Conservation (phyloP, 2,329 filamentous ascomycete species). For the Verticillium alfalfae region DNA sequence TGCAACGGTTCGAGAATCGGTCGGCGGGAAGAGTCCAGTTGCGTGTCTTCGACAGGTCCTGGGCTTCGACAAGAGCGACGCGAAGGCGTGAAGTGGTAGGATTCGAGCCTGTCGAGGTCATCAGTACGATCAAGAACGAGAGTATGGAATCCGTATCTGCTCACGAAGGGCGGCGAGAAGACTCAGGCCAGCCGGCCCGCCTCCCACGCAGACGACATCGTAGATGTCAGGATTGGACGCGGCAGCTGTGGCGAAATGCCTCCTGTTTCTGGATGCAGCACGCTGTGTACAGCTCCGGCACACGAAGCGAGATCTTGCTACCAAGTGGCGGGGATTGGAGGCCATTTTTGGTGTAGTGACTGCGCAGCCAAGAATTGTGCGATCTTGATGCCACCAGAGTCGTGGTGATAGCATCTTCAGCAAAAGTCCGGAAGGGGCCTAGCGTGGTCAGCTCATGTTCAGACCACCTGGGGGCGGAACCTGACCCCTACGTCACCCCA, state of each 20-base stretch:
- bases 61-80: constrained; percentile 84
- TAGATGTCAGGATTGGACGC: constrained; percentile 60
- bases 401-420: not conserved
- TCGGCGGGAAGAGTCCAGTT: constrained; percentile 61
- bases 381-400: constrained; percentile 4
- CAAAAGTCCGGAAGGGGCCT: not conserved
- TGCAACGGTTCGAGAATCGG: constrained; percentile 88
- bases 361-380: not conserved
- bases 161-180: constrained; percentile 71
- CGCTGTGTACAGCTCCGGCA: constrained; percentile 41
- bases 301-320: constrained; percentile 27
- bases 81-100: constrained; percentile 70
- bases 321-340: constrained; percentile 12
- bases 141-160: constrained; percentile 15
- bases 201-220: constrained; percentile 88
- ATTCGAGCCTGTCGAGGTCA: constrained; percentile 57
- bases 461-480: not conserved
- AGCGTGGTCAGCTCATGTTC: not conserved
- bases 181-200: constrained; percentile 83
- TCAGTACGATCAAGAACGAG: constrained; percentile 3
- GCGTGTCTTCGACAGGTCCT: constrained; percentile 68
- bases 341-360: not conserved
- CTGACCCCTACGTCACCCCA: not conserved
- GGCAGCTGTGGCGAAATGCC: constrained; percentile 7
- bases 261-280: constrained; percentile 25